Evolutionary conservation across 192 early-diverging fungal genomes (phyloP).

Genomic region (Funneliformis geosporum): DNA sequence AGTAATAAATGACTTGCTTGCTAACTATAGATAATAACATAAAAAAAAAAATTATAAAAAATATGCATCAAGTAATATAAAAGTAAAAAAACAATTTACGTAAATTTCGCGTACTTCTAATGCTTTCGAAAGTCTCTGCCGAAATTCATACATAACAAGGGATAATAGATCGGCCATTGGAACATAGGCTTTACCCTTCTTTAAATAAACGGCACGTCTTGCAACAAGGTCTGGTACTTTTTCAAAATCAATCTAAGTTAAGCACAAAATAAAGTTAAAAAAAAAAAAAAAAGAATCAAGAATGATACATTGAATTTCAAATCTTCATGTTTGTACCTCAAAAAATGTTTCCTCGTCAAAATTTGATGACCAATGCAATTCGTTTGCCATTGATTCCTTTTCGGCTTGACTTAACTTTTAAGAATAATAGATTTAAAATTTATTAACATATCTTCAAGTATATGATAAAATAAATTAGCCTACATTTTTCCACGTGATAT

Average conservation of each 20-base stretch:
- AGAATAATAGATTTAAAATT: neutral
- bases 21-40: conserved; percentile 45
- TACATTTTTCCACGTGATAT: conserved; percentile 54
- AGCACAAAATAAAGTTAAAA: conserved; percentile 4
- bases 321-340: conserved; percentile 34
- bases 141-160: conserved; percentile 78
- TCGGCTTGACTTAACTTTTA: conserved; percentile 39
- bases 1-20: conserved; percentile 76
- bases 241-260: conserved; percentile 69
- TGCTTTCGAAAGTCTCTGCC: conserved; percentile 52
- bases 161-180: conserved; percentile 68
- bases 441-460: no score
- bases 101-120: conserved; percentile 49
- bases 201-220: conserved; percentile 61
- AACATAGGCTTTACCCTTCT: conserved; percentile 70
- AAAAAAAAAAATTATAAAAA: neutral
- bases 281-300: neutral
- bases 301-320: neutral
- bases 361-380: conserved; percentile 30
- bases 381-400: conserved; percentile 34
- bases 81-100: neutral
- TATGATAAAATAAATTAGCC: conserved; percentile 5
- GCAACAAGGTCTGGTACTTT: conserved; percentile 64
- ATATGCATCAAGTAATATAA: neutral
- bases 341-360: conserved; percentile 48